Percentiles rank a stretch among this genome's conserved stretches.
phyloP scores from a whole-genome alignment of 1,284 basidiomycete species.

The Blastosporella zonata region DNA sequence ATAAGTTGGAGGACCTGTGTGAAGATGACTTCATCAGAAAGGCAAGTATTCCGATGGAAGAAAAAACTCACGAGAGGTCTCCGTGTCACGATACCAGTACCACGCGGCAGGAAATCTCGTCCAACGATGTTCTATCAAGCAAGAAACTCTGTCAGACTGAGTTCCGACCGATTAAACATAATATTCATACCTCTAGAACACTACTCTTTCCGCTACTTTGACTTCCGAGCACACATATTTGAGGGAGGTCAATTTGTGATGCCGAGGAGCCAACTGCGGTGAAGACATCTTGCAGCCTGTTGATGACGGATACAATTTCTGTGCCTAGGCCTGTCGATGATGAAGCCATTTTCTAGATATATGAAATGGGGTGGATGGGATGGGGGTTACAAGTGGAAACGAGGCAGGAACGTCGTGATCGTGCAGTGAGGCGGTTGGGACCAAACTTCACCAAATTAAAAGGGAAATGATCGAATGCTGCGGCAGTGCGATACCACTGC shows the following conservation, averaged over 20 bases:
- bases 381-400: conserved; percentile 9
- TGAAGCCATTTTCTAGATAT: conserved; percentile 48
- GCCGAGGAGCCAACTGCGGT: conserved; percentile 74
- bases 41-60: conserved; percentile 9
- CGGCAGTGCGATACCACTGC: not conserved
- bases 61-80: conserved; percentile 70
- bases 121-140: conserved; percentile 87
- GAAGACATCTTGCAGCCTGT: conserved; percentile 86
- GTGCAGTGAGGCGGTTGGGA: conserved; percentile 4
- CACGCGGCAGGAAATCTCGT: conserved; percentile 94
- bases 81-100: conserved; percentile 96
- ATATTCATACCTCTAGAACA: conserved; percentile 67
- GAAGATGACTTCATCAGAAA: not conserved
- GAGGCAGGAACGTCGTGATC: conserved; percentile 13
- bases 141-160: conserved; percentile 1
- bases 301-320: conserved; percentile 75
- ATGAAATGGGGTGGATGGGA: conserved; percentile 16
- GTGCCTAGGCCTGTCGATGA: conserved; percentile 61
- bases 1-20: conserved; percentile 91
- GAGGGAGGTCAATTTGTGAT: conserved; percentile 78
- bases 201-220: conserved; percentile 88
- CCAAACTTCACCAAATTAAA: conserved; percentile 22
- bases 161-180: not conserved
- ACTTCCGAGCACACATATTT: conserved; percentile 84
- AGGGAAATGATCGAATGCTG: not conserved